Percentiles rank a stretch among this genome's conserved stretches.
These are phyloP conservation scores for Gomphus sp. DNA, from an alignment of 1,284 basidiomycete genomes.

Conservation along the genomic window DNA sequence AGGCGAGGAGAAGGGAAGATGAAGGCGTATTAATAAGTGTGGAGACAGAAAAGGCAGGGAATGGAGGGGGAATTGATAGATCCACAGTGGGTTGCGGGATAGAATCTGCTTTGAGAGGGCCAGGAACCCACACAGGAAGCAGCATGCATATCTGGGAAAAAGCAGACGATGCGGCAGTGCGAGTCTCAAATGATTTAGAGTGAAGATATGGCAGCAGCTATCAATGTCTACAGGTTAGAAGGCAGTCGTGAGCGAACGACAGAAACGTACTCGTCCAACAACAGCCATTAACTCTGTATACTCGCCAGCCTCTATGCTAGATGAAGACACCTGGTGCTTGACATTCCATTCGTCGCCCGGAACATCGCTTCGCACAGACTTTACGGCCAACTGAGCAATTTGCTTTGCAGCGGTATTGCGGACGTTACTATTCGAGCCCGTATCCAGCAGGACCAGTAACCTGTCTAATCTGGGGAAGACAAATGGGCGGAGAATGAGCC, in stretches of 20 bases:
- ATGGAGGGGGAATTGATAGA: conserved; percentile 44
- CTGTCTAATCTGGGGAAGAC: conserved; percentile 66
- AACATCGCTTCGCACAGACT: conserved; percentile 74
- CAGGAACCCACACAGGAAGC: conserved; percentile 76
- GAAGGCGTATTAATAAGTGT: conserved; percentile 2
- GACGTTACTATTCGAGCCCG: conserved; percentile 79
- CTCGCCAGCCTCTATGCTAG: conserved; percentile 48
- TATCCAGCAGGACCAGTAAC: conserved; percentile 84
- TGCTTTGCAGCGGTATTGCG: conserved; percentile 88
- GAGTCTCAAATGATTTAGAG: conserved; percentile 82
- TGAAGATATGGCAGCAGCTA: conserved; percentile 84
- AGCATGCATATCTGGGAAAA: conserved; percentile 80
- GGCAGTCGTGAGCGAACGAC: conserved; percentile 4
- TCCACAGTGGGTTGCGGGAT: background rate
- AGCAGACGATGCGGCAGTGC: conserved; percentile 76
- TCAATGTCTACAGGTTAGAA: background rate
- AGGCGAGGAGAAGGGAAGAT: conserved; percentile 64
- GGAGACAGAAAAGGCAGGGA: conserved; percentile 58
- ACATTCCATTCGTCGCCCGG: conserved; percentile 66
- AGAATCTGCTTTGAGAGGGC: background rate
- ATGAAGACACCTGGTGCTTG: conserved; percentile 45
- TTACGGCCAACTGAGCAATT: conserved; percentile 81
- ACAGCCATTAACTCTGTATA: conserved; percentile 81
- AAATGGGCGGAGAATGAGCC: background rate
- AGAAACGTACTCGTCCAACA: conserved; percentile 56